These are phyloP conservation scores for Trichocladium uniseriatum DNA, from an alignment of 495 filamentous ascomycete species.

Conservation along the genomic window DNA sequence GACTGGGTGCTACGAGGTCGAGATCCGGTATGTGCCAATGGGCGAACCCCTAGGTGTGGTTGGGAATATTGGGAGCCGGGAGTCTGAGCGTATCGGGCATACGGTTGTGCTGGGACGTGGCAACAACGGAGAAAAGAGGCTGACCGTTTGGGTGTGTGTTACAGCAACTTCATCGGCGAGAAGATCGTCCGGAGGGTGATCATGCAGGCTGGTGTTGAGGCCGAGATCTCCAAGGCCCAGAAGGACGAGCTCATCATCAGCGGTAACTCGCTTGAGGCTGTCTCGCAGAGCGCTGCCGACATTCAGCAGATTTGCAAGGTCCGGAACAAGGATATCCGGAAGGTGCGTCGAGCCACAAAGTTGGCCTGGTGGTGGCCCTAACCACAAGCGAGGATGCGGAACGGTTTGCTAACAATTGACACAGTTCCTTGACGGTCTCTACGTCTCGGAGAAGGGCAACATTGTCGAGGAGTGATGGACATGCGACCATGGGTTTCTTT, in stretches of 20 bases:
- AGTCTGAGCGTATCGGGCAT: not conserved
- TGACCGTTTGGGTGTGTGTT: slow-evolving; percentile 19
- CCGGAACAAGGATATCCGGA: slow-evolving; percentile 99
- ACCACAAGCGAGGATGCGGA: not conserved
- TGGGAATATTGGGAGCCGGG: not conserved
- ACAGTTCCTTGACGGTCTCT: slow-evolving; percentile 98
- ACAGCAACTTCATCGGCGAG: slow-evolving; percentile 97
- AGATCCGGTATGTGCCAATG: slow-evolving; percentile 75
- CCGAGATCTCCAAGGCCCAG: slow-evolving; percentile 76
- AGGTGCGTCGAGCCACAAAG: slow-evolving; percentile 45
- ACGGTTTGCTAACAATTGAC: slow-evolving; percentile 24
- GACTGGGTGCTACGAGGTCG: slow-evolving; percentile 78
- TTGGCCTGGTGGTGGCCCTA: not conserved
- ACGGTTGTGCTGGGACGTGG: not conserved
- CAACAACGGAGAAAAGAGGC: slow-evolving; percentile 10
- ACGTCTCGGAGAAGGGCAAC: slow-evolving; percentile 96
- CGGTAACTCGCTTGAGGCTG: slow-evolving; percentile 92
- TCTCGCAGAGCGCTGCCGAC: slow-evolving; percentile 95
- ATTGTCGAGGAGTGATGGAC: slow-evolving; percentile 57
- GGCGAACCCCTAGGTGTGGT: not conserved
- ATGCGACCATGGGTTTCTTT: slow-evolving; percentile 40
- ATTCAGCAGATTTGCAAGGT: slow-evolving; percentile 99
- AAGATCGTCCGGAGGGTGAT: slow-evolving; percentile 92
- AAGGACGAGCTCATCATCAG: slow-evolving; percentile 93
- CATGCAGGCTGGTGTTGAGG: slow-evolving; percentile 82